Conservation (phyloP, 1,139 yeast species). For the Wickerhamomyces sp. region DNA sequence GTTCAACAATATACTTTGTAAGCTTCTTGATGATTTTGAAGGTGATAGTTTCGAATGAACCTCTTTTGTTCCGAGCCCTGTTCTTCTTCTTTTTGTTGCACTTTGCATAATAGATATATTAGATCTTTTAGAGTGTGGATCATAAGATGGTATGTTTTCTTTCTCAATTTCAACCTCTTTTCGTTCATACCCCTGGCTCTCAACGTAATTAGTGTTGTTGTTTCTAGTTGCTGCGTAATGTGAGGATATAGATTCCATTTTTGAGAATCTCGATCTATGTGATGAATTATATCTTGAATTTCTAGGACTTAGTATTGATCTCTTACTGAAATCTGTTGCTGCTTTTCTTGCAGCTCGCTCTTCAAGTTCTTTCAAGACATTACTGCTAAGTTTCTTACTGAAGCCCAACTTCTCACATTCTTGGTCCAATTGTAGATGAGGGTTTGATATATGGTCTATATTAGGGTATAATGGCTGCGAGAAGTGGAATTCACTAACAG, state of each 20-base stretch:
- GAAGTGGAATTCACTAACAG: slow-evolving; percentile 17
- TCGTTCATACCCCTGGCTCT: neutral
- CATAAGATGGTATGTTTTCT: slow-evolving; percentile 21
- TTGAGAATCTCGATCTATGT: slow-evolving; percentile 25
- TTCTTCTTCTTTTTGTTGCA: slow-evolving; percentile 20
- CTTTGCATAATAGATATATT: slow-evolving; percentile 13
- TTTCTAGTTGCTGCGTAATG: slow-evolving; percentile 27
- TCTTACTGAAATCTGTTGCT: slow-evolving; percentile 2
- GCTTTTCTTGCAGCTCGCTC: slow-evolving; percentile 25
- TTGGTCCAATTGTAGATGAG: slow-evolving; percentile 5
- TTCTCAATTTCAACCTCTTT: slow-evolving; percentile 17
- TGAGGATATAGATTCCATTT: slow-evolving; percentile 28
- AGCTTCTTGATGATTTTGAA: slow-evolving; percentile 8
- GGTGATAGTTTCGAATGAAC: slow-evolving; percentile 9
- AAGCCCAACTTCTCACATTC: slow-evolving; percentile 20
- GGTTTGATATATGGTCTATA: slow-evolving; percentile 7
- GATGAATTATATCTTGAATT: slow-evolving; percentile 15
- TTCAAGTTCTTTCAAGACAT: slow-evolving; percentile 29
- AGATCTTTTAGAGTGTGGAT: slow-evolving; percentile 20
- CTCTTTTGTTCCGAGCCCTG: slow-evolving; percentile 16
- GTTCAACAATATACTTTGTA: slow-evolving; percentile 6
- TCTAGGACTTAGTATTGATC: slow-evolving; percentile 15
- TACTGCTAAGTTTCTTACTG: slow-evolving; percentile 27
- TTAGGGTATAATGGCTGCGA: slow-evolving; percentile 19
- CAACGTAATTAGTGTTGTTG: neutral